Base-by-base conservation (phyloP, 345 rosid genomes). In the Salix dunnii region DNA sequence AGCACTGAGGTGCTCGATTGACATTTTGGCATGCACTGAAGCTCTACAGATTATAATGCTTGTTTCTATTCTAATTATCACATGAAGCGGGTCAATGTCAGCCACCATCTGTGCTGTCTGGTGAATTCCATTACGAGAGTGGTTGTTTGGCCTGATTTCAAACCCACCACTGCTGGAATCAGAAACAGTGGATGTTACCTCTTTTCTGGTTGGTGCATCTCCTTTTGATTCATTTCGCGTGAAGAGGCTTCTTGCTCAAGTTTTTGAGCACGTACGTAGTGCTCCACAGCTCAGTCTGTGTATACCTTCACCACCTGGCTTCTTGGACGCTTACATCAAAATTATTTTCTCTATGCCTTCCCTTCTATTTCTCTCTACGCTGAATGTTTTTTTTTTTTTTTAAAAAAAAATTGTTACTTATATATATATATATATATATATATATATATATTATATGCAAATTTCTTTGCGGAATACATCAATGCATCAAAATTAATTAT, bases 61-160 rank as follows among this genome's bases (percentile, higher is more conserved):
- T 27, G 9, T 58, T 62, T 23, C 43, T 69, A n/a, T 42, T 12
- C 25, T 62, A n/a, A 48, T 35, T n/a, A 20, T 51, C 46, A 1
- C 17, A 20, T 38, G 36, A 35, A 46, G 63, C 20, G 46, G 31
- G 75, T 35, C 73, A 35, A n/a, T 30, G 46, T 71, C 80, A 68
- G 78, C 70, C 69, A 42, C 42, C 71, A 64, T 69, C 28, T 27
- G 23, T 74, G 55, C 27, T 6, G 51, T 80, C 82, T 12, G 78
- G 74, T 67, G 49, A 63, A 71, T 61, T 77, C 70, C 36, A 79
- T 72, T 79, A 81, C 75, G 70, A 72, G 40, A 61, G 81, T 65
- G 20, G 78, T 17, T 68, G 40, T 46, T 40, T n/a, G n/a, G 58
- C 67, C 58, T 48, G 23, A 43, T 71, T 53, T 40, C 38, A 65